Evolutionary conservation across 768 basidiomycete genomes (phyloP).

Genomic region (Lentinula guzmanii): DNA sequence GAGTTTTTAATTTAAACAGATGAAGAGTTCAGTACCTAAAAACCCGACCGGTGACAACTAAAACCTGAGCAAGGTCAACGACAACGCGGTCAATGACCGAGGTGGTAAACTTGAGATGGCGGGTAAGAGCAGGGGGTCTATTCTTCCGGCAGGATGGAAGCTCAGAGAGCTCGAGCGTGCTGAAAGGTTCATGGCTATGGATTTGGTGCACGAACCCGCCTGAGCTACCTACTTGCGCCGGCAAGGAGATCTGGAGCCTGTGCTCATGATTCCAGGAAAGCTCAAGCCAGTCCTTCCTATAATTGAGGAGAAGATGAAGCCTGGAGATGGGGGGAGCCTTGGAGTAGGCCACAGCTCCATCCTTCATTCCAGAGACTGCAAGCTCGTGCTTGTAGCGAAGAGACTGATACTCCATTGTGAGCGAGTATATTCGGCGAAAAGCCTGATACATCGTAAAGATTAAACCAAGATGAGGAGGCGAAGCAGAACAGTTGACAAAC

Average conservation of each 20-base stretch:
- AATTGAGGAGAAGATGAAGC: slow-evolving; percentile 37
- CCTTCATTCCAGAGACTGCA: slow-evolving; percentile 43
- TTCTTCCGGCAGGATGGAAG: slow-evolving; percentile 43
- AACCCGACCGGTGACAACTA: slow-evolving; percentile 38
- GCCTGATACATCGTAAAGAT: slow-evolving; percentile 24
- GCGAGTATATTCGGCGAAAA: slow-evolving; percentile 36
- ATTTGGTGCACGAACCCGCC: slow-evolving; percentile 42
- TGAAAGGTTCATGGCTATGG: slow-evolving; percentile 30
- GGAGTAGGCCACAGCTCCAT: slow-evolving; percentile 36
- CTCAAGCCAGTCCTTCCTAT: slow-evolving; percentile 43
- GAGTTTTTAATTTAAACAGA: neutral
- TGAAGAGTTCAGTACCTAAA: slow-evolving; percentile 23
- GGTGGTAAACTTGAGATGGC: slow-evolving; percentile 39
- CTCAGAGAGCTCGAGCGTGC: slow-evolving; percentile 37
- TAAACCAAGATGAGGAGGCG: neutral
- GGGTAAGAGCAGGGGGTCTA: slow-evolving; percentile 35
- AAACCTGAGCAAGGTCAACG: slow-evolving; percentile 37
- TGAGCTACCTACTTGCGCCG: slow-evolving; percentile 33
- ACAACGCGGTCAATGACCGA: slow-evolving; percentile 37
- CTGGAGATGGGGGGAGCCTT: slow-evolving; percentile 32
- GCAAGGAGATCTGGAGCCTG: slow-evolving; percentile 31
- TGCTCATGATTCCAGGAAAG: slow-evolving; percentile 43
- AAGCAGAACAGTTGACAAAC: slow-evolving; percentile 13
- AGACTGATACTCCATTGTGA: slow-evolving; percentile 40
- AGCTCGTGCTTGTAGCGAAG: slow-evolving; percentile 48